These are phyloP conservation scores for Bacterosira constricta DNA, from an alignment of 108 stramenopile genomes.

Conservation along the genomic window DNA sequence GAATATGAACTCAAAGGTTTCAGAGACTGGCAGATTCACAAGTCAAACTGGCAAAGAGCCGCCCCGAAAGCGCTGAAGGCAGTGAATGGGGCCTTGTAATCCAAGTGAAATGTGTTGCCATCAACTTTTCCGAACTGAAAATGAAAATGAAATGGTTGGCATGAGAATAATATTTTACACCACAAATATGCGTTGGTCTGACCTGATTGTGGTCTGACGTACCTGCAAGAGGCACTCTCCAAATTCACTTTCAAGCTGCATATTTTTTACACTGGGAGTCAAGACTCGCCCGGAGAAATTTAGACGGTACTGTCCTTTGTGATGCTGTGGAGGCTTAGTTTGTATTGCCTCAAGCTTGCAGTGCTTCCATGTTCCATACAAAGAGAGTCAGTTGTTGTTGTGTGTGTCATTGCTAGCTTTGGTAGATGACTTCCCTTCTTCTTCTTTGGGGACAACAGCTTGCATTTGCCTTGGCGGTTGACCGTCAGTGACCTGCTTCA, in stretches of 20 bases:
- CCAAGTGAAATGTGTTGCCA: slow-evolving; percentile 67
- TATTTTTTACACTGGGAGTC: slow-evolving; percentile 72
- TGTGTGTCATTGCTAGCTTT: not conserved
- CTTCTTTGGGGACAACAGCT: slow-evolving; percentile 50
- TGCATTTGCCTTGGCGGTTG: slow-evolving; percentile 70
- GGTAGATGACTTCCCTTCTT: not conserved
- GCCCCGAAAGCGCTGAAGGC: slow-evolving; percentile 39
- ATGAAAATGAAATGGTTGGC: no score
- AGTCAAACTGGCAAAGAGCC: slow-evolving; percentile 31
- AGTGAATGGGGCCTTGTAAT: slow-evolving; percentile 53
- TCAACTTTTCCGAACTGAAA: slow-evolving; percentile 80
- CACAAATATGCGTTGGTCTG: no score
- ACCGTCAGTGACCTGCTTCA: slow-evolving; percentile 62
- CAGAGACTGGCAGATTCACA: no score
- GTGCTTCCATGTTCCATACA: slow-evolving; percentile 38
- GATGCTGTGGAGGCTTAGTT: slow-evolving; percentile 62
- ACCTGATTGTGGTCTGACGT: no score
- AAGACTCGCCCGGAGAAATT: slow-evolving; percentile 72
- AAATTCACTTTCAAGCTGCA: slow-evolving; percentile 62
- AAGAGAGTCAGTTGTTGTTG: slow-evolving; percentile 13
- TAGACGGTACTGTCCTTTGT: slow-evolving; percentile 62
- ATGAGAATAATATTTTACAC: no score
- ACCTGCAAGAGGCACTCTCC: slow-evolving; percentile 61
- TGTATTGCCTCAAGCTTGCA: slow-evolving; percentile 34
- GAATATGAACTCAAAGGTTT: no score